Base-by-base conservation (phyloP, 495 filamentous ascomycete species). In the Aspergillus leporis region DNA sequence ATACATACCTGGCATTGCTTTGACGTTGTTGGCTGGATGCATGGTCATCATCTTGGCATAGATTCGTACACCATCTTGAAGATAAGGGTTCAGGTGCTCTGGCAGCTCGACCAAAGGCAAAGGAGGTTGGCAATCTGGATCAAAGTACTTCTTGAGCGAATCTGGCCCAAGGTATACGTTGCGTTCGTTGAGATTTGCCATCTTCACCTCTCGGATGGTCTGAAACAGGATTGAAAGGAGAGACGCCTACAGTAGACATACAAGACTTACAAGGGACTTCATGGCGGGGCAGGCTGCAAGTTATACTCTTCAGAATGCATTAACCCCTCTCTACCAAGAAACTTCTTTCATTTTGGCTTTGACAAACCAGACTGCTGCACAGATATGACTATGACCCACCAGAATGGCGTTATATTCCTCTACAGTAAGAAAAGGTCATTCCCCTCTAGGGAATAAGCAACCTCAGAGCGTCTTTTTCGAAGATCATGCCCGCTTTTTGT, bases 41-140 rank as follows among this genome's bases (percentile, higher is more conserved):
- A 78, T 77, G 18, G 81, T 84, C 75, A 87, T 78, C 81, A 87
- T 80, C 70, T 87, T 87, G 14, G 83, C 83, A 62, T 83, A 87
- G 51, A 87, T 84, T 18, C 83, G 77, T 12, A 87, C 81, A 4
- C 80, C 81, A 80, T 87, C 82, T 25, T 75, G 31, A 28, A 74
- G 67, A 50, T 77, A 81, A 10, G 84, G 83, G 57, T 87, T 87
- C 57, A 87, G 66, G 41, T 73, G 63, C 34, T 72, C 71, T 7
- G 84, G 84, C 4, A 87, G 68, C 68, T 87, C 84, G 16, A 87
- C 83, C 9, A 87, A 72, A 9, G 84, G 84, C 21, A 87, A 57
- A 3, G 81, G 81, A 22, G 84, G 84, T 47, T 76, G 71, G 10
- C 66, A 71, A 51, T 86, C 82, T 0, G 84, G 84, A 60, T 86